Percentiles rank a stretch among this genome's conserved stretches.
Evolutionary conservation across 495 filamentous ascomycete genomes (phyloP).

Genomic region (Staphylotrichum tortipilum): DNA sequence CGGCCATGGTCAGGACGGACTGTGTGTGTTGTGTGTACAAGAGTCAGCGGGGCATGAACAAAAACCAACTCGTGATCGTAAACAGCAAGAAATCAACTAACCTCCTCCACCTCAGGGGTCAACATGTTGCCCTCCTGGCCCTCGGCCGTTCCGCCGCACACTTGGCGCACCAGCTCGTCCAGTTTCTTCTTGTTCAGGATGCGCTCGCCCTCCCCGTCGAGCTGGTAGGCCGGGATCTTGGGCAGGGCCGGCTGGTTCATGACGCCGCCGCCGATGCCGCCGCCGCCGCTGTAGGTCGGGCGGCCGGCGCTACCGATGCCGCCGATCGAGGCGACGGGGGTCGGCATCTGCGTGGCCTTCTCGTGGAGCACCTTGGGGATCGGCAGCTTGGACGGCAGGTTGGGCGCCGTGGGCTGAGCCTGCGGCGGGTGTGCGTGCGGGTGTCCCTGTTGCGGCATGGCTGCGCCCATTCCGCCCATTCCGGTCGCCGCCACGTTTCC

Average conservation of each 20-base stretch:
- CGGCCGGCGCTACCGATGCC: constrained; percentile 52
- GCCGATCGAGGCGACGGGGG: constrained; percentile 49
- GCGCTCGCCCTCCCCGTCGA: constrained; percentile 82
- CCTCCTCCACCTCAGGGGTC: constrained; percentile 91
- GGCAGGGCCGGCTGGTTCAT: constrained; percentile 79
- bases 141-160: constrained; percentile 70
- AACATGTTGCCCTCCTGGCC: constrained; percentile 58
- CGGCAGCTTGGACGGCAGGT: constrained; percentile 49
- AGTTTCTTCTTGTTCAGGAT: constrained; percentile 93
- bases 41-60: constrained; percentile 1
- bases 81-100: constrained; percentile 37
- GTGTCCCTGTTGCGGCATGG: constrained; percentile 40
- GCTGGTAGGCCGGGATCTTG: constrained; percentile 69
- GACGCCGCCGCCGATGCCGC: constrained; percentile 60
- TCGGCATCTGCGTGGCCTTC: constrained; percentile 51
- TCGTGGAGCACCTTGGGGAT: constrained; percentile 73
- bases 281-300: constrained; percentile 70
- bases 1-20: constrained; percentile 81
- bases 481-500: constrained; percentile 21
- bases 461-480: constrained; percentile 23
- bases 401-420: constrained; percentile 22
- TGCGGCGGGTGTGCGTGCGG: constrained; percentile 48
- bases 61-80: constrained; percentile 2
- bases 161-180: constrained; percentile 87
- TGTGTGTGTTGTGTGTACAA: constrained; percentile 23